Evolutionary conservation across 805 yeast species (phyloP).

Genomic region (Candida multigemmis): DNA sequence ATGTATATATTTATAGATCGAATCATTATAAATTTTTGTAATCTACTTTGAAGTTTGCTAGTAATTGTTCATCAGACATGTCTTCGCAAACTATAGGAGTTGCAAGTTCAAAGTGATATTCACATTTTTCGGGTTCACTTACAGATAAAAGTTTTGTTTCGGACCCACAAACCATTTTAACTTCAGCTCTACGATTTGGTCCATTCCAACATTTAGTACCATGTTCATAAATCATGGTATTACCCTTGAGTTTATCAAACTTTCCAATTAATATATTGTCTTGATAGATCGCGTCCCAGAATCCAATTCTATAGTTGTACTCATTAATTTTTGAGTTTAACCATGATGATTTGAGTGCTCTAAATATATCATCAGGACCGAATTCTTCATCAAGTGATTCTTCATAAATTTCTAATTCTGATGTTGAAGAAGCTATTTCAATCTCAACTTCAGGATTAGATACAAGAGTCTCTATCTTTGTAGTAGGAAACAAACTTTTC

Average conservation of each 20-base stretch:
- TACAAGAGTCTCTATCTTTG: slow-evolving; percentile 1
- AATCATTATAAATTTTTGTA: slow-evolving; percentile 10
- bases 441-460: slow-evolving; percentile 1
- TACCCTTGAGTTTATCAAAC: slow-evolving; percentile 14
- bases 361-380: slow-evolving; percentile 59
- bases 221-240: slow-evolving; percentile 33
- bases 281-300: slow-evolving; percentile 50
- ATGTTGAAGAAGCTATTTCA: slow-evolving; percentile 2
- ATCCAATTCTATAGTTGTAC: slow-evolving; percentile 58
- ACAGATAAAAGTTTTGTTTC: slow-evolving; percentile 50
- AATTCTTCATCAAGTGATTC: slow-evolving; percentile 21
- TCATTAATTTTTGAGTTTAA: slow-evolving; percentile 50
- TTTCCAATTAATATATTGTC: slow-evolving; percentile 45
- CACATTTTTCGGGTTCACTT: slow-evolving; percentile 84
- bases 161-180: slow-evolving; percentile 60
- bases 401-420: slow-evolving; percentile 7
- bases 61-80: slow-evolving; percentile 16
- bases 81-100: slow-evolving; percentile 39
- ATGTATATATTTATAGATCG: slow-evolving; percentile 1
- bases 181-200: slow-evolving; percentile 64
- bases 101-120: slow-evolving; percentile 46
- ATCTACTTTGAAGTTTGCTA: slow-evolving; percentile 15
- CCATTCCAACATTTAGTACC: slow-evolving; percentile 96
- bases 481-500: slow-evolving; percentile 4
- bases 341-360: slow-evolving; percentile 46